A percentile compares a stretch with the other conserved stretches of the same genome.
These are phyloP conservation scores for Kingdonia uniflora DNA, from an alignment of 164 flowering plant species.

Conservation along the genomic window DNA sequence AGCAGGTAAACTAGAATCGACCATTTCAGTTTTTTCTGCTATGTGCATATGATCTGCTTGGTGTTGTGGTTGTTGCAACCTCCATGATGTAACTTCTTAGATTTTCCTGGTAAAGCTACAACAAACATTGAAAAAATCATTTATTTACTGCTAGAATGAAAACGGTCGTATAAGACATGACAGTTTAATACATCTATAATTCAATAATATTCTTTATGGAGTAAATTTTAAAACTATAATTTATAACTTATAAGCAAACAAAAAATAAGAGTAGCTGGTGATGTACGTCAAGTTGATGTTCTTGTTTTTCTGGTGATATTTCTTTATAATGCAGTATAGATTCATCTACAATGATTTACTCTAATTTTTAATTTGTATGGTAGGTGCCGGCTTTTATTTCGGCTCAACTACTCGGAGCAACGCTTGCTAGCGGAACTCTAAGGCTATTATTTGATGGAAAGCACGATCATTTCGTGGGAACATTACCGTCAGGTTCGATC, in stretches of 20 bases:
- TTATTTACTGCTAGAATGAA: too few species aligned
- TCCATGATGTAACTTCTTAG: neutral
- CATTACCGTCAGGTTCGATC: slow-evolving; percentile 39
- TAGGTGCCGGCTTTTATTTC: slow-evolving; percentile 50
- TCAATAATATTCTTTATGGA: too few species aligned
- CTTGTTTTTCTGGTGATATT: neutral
- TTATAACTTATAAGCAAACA: too few species aligned
- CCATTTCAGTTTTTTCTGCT: neutral
- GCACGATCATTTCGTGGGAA: slow-evolving; percentile 33
- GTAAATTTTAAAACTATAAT: too few species aligned
- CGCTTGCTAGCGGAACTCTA: slow-evolving; percentile 51
- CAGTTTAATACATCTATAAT: too few species aligned
- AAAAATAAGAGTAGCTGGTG: too few species aligned
- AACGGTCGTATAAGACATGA: too few species aligned
- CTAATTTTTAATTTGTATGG: neutral
- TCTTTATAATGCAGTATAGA: neutral
- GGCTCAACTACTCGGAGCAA: slow-evolving; percentile 49
- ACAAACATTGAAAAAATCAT: too few species aligned
- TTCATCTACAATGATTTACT: neutral
- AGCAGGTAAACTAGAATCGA: slow-evolving; percentile 24
- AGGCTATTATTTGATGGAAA: slow-evolving; percentile 35
- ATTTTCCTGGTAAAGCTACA: neutral
- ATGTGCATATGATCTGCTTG: neutral
- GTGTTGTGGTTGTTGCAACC: neutral
- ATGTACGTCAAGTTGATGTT: too few species aligned